Conservation (phyloP, 768 basidiomycete genomes). For the Pisolithus orientalis region DNA sequence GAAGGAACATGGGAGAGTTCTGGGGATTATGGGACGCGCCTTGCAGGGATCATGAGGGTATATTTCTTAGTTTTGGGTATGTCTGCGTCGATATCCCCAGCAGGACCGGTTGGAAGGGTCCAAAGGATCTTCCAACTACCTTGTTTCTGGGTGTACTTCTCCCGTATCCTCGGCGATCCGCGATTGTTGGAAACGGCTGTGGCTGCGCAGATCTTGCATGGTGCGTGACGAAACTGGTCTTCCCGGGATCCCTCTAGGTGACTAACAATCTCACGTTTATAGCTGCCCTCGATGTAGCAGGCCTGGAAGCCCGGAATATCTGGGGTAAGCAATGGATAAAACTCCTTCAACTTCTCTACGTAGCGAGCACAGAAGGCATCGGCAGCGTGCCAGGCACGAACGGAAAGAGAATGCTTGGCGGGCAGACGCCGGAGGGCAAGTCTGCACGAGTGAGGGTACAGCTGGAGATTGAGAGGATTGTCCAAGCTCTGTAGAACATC, state of each 20-base stretch:
- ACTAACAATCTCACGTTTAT: constrained; percentile 8
- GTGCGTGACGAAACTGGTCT: constrained; percentile 34
- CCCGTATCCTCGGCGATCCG: constrained; percentile 50
- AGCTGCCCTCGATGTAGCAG: constrained; percentile 73
- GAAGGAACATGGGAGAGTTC: constrained; percentile 44
- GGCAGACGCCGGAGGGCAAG: constrained; percentile 50
- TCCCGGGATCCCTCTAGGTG: background rate
- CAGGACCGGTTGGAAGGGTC: background rate
- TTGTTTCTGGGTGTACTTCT: constrained; percentile 68
- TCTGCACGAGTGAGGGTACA: constrained; percentile 60
- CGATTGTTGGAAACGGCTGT: constrained; percentile 50
- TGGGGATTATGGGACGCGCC: constrained; percentile 58
- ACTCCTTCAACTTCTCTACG: constrained; percentile 58
- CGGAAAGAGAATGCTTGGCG: constrained; percentile 46
- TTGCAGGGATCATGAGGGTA: constrained; percentile 78
- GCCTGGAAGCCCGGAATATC: constrained; percentile 48
- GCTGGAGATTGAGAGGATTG: constrained; percentile 61
- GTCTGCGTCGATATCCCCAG: constrained; percentile 35
- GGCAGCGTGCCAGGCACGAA: constrained; percentile 23
- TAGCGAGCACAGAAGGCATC: constrained; percentile 53
- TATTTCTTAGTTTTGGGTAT: constrained; percentile 67
- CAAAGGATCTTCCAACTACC: constrained; percentile 49
- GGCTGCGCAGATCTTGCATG: constrained; percentile 62
- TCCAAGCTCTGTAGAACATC: constrained; percentile 23
- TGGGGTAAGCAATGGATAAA: constrained; percentile 84